These are phyloP conservation scores for Pseudovirgaria hyperparasitica DNA, from an alignment of 2,329 filamentous ascomycete genomes.

Conservation along the genomic window DNA sequence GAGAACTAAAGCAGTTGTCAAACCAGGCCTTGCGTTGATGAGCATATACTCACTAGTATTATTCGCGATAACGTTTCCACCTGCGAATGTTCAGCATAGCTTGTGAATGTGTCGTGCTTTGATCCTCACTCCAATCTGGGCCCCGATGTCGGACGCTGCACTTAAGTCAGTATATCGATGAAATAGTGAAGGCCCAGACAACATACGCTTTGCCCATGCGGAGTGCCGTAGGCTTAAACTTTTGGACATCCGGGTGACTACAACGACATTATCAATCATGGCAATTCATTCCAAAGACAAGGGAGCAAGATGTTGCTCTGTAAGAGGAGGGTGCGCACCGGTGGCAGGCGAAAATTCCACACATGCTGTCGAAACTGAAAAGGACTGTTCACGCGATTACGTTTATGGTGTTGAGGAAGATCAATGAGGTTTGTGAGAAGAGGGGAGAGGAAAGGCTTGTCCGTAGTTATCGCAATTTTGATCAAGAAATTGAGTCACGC, in stretches of 20 bases:
- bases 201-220: conserved; percentile 88
- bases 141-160: conserved; percentile 83
- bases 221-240: conserved; percentile 91
- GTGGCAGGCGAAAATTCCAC: conserved; percentile 95
- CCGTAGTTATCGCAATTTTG: too few relatives aligned
- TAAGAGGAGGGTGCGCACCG: conserved; percentile 38
- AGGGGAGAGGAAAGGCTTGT: too few relatives aligned
- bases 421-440: too few relatives aligned
- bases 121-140: conserved; percentile 88
- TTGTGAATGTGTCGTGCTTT: conserved; percentile 15
- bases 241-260: conserved; percentile 81
- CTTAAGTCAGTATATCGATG: conserved; percentile 19
- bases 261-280: conserved; percentile 10
- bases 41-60: conserved; percentile 57
- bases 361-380: conserved; percentile 71
- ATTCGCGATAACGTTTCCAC: conserved; percentile 79
- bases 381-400: too few relatives aligned
- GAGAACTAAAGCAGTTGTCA: conserved; percentile 51
- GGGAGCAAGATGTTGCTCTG: conserved; percentile 7
- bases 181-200: conserved; percentile 1
- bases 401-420: too few relatives aligned
- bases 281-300: conserved; percentile 14
- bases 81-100: conserved; percentile 35
- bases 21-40: too few relatives aligned
- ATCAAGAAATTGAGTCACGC: too few relatives aligned